These are phyloP conservation scores for Medicago ruthenica DNA, from an alignment of 306 rosid species.

Conservation along the genomic window DNA sequence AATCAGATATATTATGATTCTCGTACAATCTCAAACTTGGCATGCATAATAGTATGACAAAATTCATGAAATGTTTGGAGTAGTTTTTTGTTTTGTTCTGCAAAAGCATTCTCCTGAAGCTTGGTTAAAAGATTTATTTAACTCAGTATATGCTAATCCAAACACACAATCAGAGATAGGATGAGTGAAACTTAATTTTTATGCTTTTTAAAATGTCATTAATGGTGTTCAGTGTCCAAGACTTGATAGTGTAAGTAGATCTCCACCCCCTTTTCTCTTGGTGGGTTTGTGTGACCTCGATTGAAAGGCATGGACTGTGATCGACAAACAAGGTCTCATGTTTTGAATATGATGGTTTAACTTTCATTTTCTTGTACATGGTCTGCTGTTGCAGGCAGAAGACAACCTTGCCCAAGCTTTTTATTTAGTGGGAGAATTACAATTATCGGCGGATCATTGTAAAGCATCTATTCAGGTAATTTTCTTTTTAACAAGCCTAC, in stretches of 20 bases:
- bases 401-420: conserved; percentile 85
- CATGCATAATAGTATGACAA: conserved; percentile 11
- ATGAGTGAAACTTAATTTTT: conserved; percentile 5
- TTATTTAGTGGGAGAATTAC: conserved; percentile 65
- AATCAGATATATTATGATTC: not conserved
- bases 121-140: conserved; percentile 10
- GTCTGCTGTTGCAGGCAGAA: conserved; percentile 69
- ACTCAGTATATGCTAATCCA: conserved; percentile 5
- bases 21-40: conserved; percentile 11
- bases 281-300: not conserved
- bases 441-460: conserved; percentile 64
- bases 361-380: conserved; percentile 32
- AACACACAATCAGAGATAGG: not conserved
- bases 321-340: conserved; percentile 14
- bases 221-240: conserved; percentile 16
- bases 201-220: conserved; percentile 6
- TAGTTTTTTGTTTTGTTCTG: no score
- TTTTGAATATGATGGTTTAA: conserved; percentile 30
- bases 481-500: conserved; percentile 19
- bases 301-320: conserved; percentile 13
- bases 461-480: conserved; percentile 82
- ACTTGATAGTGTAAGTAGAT: not conserved
- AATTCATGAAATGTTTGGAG: conserved; percentile 4
- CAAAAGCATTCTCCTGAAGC: not conserved
- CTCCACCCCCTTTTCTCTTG: not conserved